A percentile compares a stretch with the other conserved stretches of the same genome.
Conservation (phyloP, 129 eudicot genomes). For the Pseudognaphalium luteoalbum region DNA sequence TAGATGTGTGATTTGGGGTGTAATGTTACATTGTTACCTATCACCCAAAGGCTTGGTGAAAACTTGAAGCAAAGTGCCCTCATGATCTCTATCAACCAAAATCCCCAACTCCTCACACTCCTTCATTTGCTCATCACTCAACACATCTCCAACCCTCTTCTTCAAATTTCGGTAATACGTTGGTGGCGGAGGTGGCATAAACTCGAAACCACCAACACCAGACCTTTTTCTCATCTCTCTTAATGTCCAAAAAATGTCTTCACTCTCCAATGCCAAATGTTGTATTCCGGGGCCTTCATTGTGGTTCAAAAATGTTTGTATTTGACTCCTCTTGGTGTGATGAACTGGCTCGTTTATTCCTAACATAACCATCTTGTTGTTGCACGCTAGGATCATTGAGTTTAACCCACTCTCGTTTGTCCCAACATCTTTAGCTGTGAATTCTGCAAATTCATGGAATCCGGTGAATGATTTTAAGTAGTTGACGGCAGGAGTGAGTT, state of each 20-base stretch:
- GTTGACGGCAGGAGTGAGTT: conserved; percentile 52
- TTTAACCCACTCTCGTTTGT: conserved; percentile 86
- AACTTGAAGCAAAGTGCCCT: conserved; percentile 89
- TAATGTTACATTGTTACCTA: conserved; percentile 53
- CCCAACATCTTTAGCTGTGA: conserved; percentile 78
- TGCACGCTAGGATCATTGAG: conserved; percentile 59
- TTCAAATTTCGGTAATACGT: conserved; percentile 73
- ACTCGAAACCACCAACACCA: conserved; percentile 81
- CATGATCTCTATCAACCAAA: conserved; percentile 86
- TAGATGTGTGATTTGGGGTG: not conserved
- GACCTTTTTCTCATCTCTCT: conserved; percentile 79
- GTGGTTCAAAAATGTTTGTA: conserved; percentile 90
- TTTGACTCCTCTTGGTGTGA: conserved; percentile 82
- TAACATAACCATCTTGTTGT: conserved; percentile 66
- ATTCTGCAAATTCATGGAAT: conserved; percentile 76
- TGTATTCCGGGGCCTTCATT: conserved; percentile 91
- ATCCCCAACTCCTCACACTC: conserved; percentile 91
- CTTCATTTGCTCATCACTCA: conserved; percentile 75
- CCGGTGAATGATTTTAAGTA: conserved; percentile 83
- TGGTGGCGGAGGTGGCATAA: conserved; percentile 88
- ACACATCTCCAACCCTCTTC: conserved; percentile 60
- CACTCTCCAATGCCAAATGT: conserved; percentile 76
- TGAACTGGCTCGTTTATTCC: conserved; percentile 78
- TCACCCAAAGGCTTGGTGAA: conserved; percentile 91
- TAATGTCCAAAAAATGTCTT: conserved; percentile 73